Conservation (phyloP, 2,329 filamentous ascomycete species). For the Knoxdaviesia capensis region DNA sequence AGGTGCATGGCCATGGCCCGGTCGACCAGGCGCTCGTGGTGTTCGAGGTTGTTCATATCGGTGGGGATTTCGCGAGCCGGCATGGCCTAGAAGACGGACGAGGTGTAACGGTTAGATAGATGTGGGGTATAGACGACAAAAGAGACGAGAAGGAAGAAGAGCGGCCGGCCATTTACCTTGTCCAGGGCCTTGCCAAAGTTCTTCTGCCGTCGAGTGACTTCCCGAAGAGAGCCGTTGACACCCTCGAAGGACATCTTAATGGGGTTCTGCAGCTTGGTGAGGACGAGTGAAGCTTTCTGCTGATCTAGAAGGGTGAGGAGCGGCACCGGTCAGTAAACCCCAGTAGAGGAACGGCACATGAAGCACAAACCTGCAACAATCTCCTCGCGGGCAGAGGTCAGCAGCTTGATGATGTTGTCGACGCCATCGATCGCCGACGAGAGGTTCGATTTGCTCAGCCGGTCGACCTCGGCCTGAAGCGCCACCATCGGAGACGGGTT, state of each 20-base stretch:
- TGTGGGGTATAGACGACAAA: constrained; percentile 5
- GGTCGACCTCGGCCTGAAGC: constrained; percentile 54
- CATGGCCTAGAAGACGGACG: constrained; percentile 34
- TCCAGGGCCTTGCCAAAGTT: constrained; percentile 74
- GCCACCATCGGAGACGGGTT: constrained; percentile 24
- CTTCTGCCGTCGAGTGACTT: constrained; percentile 63
- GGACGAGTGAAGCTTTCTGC: constrained; percentile 40
- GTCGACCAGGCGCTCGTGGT: constrained; percentile 60
- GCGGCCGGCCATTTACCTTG: constrained; percentile 30
- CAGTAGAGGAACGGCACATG: no score
- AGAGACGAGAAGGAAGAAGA: neutral
- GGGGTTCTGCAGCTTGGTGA: constrained; percentile 73
- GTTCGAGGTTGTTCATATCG: constrained; percentile 35
- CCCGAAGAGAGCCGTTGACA: constrained; percentile 64
- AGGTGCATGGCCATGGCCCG: constrained; percentile 93
- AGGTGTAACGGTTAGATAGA: constrained; percentile 5
- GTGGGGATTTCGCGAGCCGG: constrained; percentile 42
- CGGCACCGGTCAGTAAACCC: no score
- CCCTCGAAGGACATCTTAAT: constrained; percentile 64
- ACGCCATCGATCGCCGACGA: constrained; percentile 57
- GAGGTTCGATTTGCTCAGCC: constrained; percentile 47
- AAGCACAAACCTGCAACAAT: constrained; percentile 43
- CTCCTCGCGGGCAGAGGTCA: constrained; percentile 50
- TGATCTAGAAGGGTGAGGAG: no score
- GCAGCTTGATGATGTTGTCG: constrained; percentile 60